These are phyloP conservation scores for Hemisphaericaspora lyxosophila DNA, from an alignment of 1,139 yeast species.

Conservation along the genomic window DNA sequence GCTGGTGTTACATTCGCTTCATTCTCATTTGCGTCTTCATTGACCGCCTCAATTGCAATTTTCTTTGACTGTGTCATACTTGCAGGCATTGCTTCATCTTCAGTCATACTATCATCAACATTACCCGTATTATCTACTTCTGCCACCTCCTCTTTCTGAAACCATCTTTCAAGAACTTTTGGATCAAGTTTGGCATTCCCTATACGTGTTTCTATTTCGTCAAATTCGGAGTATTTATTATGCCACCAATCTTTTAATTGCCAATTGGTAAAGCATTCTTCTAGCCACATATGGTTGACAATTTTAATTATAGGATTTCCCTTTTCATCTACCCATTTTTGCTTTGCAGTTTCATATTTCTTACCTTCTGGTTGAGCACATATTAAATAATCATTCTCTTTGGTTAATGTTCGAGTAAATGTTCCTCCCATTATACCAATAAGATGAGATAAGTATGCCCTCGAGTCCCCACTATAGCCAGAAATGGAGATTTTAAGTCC, in stretches of 20 bases:
- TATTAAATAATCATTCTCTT: slow-evolving; percentile 69
- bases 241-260: slow-evolving; percentile 41
- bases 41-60: neutral
- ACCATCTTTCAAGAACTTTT: slow-evolving; percentile 42
- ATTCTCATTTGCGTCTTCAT: neutral
- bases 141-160: slow-evolving; percentile 18
- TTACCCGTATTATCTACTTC: slow-evolving; percentile 7
- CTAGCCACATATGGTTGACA: slow-evolving; percentile 89
- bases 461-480: slow-evolving; percentile 81
- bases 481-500: slow-evolving; percentile 64
- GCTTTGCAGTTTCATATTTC: slow-evolving; percentile 70
- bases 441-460: slow-evolving; percentile 67
- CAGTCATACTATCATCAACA: slow-evolving; percentile 39
- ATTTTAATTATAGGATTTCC: slow-evolving; percentile 43
- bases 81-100: slow-evolving; percentile 19
- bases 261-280: slow-evolving; percentile 72
- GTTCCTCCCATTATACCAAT: slow-evolving; percentile 71
- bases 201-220: slow-evolving; percentile 42
- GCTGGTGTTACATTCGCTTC: neutral
- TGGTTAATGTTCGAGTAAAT: slow-evolving; percentile 69
- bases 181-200: slow-evolving; percentile 52
- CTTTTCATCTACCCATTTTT: slow-evolving; percentile 48
- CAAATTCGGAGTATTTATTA: slow-evolving; percentile 47
- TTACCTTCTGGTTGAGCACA: slow-evolving; percentile 69
- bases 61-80: neutral